phyloP scores from a whole-genome alignment of 768 basidiomycete genomes.

The Tubosaeta sp. region DNA sequence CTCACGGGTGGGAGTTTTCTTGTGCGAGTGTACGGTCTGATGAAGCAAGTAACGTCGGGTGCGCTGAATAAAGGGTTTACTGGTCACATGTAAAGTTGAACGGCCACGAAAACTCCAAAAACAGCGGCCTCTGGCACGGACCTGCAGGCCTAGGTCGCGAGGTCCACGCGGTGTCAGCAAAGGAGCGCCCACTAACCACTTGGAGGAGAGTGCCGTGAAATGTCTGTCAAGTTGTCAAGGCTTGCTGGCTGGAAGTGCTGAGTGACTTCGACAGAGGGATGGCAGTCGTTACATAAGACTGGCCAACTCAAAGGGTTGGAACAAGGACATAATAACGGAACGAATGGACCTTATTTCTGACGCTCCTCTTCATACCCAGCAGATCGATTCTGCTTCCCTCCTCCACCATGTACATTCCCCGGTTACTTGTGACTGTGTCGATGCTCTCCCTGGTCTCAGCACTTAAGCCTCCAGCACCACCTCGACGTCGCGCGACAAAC shows the following conservation, averaged over 20 bases:
- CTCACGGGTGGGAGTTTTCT: too few relatives aligned
- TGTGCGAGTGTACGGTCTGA: too few relatives aligned
- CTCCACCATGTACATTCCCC: constrained; percentile 2
- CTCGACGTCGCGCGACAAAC: constrained; percentile 21
- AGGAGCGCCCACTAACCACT: neutral
- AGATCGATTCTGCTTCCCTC: neutral
- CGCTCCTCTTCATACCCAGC: neutral
- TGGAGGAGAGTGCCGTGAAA: neutral
- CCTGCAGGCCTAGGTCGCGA: neutral
- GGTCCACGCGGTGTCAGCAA: neutral
- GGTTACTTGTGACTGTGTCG: constrained; percentile 8
- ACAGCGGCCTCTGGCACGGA: neutral
- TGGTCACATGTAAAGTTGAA: neutral
- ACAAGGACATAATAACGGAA: neutral
- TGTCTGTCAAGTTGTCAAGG: too few relatives aligned
- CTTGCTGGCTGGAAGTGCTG: neutral
- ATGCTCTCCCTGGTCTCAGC: constrained; percentile 12
- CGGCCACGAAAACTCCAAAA: neutral
- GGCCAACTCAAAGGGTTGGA: neutral
- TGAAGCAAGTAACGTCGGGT: too few relatives aligned
- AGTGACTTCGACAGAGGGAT: neutral
- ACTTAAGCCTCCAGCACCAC: constrained; percentile 4
- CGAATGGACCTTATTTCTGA: neutral
- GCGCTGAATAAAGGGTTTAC: too few relatives aligned
- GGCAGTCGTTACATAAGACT: neutral